A percentile compares a stretch with the other conserved stretches of the same genome.
These are phyloP conservation scores for Madurella fahalii DNA, from an alignment of 2,329 filamentous ascomycete genomes.

Conservation along the genomic window DNA sequence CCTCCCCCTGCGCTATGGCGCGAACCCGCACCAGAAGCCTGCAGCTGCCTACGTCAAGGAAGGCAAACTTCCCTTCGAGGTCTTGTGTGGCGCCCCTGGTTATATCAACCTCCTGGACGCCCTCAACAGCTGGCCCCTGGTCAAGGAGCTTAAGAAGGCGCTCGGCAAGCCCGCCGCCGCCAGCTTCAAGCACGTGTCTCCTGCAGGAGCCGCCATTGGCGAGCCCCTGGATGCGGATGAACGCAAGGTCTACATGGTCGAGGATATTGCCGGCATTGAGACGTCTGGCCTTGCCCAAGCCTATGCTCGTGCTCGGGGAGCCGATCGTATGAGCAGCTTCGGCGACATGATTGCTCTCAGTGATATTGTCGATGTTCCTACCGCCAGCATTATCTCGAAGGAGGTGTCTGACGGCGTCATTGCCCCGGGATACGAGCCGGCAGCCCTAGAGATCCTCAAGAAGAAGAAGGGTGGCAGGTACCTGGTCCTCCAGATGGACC, in stretches of 20 bases:
- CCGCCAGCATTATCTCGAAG: constrained; percentile 94
- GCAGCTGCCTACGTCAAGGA: constrained; percentile 76
- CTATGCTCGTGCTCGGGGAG: constrained; percentile 90
- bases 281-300: constrained; percentile 84
- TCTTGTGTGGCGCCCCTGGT: constrained; percentile 81
- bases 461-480: constrained; percentile 99
- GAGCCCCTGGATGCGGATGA: constrained; percentile 81
- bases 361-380: constrained; percentile 84
- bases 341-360: constrained; percentile 94
- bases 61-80: constrained; percentile 85
- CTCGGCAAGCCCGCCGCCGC: constrained; percentile 86
- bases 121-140: constrained; percentile 92
- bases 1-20: constrained; percentile 83
- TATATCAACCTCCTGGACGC: constrained; percentile 98
- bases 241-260: constrained; percentile 97
- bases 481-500: constrained; percentile 91
- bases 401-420: constrained; percentile 98
- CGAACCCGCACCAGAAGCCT: constrained; percentile 97
- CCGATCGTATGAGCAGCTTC: constrained; percentile 98
- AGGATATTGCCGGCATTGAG: constrained; percentile 87
- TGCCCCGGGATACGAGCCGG: constrained; percentile 78
- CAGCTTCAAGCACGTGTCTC: constrained; percentile 98
- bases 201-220: constrained; percentile 91
- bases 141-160: constrained; percentile 90
- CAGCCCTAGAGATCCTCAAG: constrained; percentile 83